These are phyloP conservation scores for Nicotiana tabacum DNA, from an alignment of 257 asterid species.

Conservation along the genomic window DNA sequence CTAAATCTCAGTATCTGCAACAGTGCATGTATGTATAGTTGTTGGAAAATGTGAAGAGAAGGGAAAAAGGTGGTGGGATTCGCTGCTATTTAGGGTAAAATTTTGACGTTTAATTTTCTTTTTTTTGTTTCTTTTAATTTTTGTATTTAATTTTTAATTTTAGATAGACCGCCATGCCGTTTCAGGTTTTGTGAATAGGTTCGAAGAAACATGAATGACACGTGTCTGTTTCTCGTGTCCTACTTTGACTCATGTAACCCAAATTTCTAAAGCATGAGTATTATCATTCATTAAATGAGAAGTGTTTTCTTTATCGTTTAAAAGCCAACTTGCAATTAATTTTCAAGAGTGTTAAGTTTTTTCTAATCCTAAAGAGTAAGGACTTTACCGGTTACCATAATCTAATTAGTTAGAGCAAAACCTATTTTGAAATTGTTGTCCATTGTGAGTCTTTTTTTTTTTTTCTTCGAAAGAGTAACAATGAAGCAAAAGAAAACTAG, in stretches of 20 bases:
- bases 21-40: conserved; percentile 10
- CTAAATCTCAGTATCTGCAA: neutral
- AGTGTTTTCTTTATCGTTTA: neutral
- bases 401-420: too few species aligned
- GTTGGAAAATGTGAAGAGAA: conserved; percentile 34
- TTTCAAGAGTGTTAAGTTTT: neutral
- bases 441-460: too few species aligned
- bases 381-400: too few species aligned
- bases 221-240: conserved; percentile 19
- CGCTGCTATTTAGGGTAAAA: conserved; percentile 25
- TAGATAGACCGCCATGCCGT: conserved; percentile 17
- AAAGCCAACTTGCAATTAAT: neutral
- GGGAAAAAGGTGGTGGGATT: conserved; percentile 32
- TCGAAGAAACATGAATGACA: conserved; percentile 34
- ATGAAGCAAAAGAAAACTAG: too few species aligned
- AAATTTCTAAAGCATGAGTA: neutral
- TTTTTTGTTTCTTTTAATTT: neutral
- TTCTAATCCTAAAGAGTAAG: too few species aligned
- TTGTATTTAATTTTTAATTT: neutral
- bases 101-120: neutral
- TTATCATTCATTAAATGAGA: neutral
- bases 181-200: conserved; percentile 38
- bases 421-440: too few species aligned
- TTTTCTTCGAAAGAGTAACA: too few species aligned
- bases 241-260: conserved; percentile 11